Conservation (phyloP, 257 asterid genomes). For the Solanum virginianum region DNA sequence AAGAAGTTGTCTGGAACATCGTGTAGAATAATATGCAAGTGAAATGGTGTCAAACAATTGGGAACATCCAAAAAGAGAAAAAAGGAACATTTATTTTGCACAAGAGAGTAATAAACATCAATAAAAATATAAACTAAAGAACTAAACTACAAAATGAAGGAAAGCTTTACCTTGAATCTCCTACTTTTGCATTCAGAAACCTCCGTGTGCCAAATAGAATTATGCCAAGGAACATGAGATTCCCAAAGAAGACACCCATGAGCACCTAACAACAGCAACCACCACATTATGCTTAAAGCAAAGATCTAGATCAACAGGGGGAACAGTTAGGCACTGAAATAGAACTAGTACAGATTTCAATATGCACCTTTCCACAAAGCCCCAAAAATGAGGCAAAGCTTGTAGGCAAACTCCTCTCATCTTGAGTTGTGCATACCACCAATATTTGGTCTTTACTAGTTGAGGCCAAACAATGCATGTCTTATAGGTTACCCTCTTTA, state of each 20-base stretch:
- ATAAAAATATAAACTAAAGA: not conserved
- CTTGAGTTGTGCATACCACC: conserved; percentile 29
- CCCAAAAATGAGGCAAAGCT: conserved; percentile 22
- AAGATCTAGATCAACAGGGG: not conserved
- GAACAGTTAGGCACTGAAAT: not conserved
- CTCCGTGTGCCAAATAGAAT: conserved; percentile 32
- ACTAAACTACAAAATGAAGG: not conserved
- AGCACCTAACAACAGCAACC: conserved; percentile 30
- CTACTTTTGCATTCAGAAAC: conserved; percentile 26
- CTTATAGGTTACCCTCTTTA: not conserved
- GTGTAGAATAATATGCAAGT: not conserved
- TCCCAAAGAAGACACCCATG: conserved; percentile 39
- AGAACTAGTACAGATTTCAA: not conserved
- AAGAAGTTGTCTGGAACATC: not conserved
- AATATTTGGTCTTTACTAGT: conserved; percentile 42
- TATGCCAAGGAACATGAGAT: conserved; percentile 28
- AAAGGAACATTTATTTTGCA: not conserved
- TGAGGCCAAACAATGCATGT: conserved; percentile 25
- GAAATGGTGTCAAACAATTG: not conserved
- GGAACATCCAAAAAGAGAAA: not conserved
- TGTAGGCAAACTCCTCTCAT: conserved; percentile 18
- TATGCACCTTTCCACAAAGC: conserved; percentile 42
- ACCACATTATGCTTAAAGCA: not conserved
- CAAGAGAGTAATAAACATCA: not conserved
- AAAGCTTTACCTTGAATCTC: conserved; percentile 31